A percentile compares a stretch with the other conserved stretches of the same genome.
phyloP scores from a whole-genome alignment of 2,329 filamentous ascomycete genomes.

The Sclerotinia glacialis region DNA sequence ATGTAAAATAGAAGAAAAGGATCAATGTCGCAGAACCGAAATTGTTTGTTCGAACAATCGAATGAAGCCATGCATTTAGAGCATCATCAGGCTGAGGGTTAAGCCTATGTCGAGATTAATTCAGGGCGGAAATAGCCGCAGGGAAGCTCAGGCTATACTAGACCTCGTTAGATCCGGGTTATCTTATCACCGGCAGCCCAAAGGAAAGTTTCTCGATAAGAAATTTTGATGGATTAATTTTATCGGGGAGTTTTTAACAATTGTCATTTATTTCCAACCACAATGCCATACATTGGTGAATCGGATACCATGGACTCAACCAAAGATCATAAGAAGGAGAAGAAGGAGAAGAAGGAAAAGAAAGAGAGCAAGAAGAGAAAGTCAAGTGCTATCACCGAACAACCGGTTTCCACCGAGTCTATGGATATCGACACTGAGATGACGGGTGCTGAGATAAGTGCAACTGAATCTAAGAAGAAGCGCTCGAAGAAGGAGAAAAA shows the following conservation, averaged over 20 bases:
- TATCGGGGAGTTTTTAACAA: neutral
- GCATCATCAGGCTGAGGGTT: conserved; percentile 13
- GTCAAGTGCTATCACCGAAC: conserved; percentile 22
- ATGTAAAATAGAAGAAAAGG: neutral
- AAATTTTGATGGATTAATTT: conserved; percentile 21
- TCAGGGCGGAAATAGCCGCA: conserved; percentile 15
- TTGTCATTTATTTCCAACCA: conserved; percentile 1
- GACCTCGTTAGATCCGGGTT: conserved; percentile 16
- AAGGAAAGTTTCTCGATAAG: conserved; percentile 23
- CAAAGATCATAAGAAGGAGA: conserved; percentile 10
- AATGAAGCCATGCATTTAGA: conserved; percentile 12
- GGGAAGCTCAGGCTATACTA: neutral
- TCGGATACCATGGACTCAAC: conserved; percentile 2
- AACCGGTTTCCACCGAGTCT: neutral
- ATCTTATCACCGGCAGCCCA: conserved; percentile 11
- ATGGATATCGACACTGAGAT: conserved; percentile 18
- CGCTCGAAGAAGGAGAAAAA: conserved; percentile 23
- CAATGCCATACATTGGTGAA: conserved; percentile 17
- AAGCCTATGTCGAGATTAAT: conserved; percentile 1
- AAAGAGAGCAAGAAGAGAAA: conserved; percentile 30
- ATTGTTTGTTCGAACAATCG: neutral
- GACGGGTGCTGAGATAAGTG: neutral
- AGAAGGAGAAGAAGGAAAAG: conserved; percentile 7
- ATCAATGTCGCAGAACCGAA: conserved; percentile 10
- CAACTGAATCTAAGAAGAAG: conserved; percentile 24